These are phyloP conservation scores for Xylariaceae sp. DNA, from an alignment of 2,329 filamentous ascomycete genomes.

Conservation along the genomic window DNA sequence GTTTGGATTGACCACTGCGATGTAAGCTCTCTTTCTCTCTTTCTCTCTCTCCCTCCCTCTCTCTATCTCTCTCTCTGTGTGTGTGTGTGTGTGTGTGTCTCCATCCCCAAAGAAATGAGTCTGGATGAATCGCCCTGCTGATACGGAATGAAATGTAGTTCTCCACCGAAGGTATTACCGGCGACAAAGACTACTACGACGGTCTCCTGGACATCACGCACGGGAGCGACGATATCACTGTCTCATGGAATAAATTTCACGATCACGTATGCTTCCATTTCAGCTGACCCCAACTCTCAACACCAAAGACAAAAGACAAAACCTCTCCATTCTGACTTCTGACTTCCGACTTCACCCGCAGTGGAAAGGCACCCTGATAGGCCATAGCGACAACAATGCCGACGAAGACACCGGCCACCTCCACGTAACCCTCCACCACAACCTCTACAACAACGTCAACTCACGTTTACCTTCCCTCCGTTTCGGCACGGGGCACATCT, in stretches of 20 bases:
- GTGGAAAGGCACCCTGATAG: conserved; percentile 53
- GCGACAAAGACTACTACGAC: conserved; percentile 41
- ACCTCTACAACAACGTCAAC: conserved; percentile 60
- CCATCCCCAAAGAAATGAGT: neutral
- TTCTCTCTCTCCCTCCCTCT: too few species aligned
- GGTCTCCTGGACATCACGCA: conserved; percentile 42
- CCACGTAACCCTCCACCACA: conserved; percentile 60
- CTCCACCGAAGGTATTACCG: conserved; percentile 28
- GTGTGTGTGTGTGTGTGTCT: too few species aligned
- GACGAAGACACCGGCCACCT: conserved; percentile 56
- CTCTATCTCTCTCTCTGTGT: too few species aligned
- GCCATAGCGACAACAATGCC: conserved; percentile 54
- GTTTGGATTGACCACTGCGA: conserved; percentile 46
- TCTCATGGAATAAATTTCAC: conserved; percentile 39
- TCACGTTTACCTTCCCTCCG: conserved; percentile 57
- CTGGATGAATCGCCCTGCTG: neutral
- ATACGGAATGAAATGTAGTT: conserved; percentile 12
- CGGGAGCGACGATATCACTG: conserved; percentile 39
- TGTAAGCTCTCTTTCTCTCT: conserved; percentile 19
- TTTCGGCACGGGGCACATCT: conserved; percentile 59
- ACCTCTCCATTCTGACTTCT: neutral
- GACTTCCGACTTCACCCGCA: neutral
- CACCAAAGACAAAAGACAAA: neutral
- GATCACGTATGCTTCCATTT: conserved; percentile 32
- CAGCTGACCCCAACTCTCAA: neutral